Conservation (phyloP, 2,329 filamentous ascomycete genomes). For the Trichophyton benhamiae region DNA sequence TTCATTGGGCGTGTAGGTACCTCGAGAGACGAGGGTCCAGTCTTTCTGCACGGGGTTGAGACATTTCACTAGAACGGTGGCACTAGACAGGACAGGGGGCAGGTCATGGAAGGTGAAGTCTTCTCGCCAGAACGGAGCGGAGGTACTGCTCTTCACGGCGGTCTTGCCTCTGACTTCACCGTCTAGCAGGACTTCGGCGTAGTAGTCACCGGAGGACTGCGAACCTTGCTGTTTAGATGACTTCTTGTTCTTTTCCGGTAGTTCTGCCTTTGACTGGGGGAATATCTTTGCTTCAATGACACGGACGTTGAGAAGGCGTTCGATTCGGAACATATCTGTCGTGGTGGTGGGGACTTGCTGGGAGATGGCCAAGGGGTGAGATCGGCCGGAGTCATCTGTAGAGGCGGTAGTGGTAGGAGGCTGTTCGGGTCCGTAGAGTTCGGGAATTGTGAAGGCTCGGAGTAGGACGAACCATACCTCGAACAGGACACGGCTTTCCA, state of each 20-base stretch:
- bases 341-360: slow-evolving; percentile 24
- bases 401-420: slow-evolving; percentile 9
- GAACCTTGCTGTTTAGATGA: slow-evolving; percentile 21
- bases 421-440: slow-evolving; percentile 64
- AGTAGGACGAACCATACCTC: slow-evolving; percentile 95
- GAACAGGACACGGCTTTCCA: slow-evolving; percentile 80
- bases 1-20: slow-evolving; percentile 31
- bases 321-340: slow-evolving; percentile 54
- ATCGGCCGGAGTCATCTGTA: slow-evolving; percentile 33
- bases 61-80: slow-evolving; percentile 35
- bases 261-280: slow-evolving; percentile 23
- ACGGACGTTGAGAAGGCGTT: slow-evolving; percentile 47
- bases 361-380: slow-evolving; percentile 19
- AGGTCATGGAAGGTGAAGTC: slow-evolving; percentile 38
- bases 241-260: slow-evolving; percentile 23
- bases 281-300: slow-evolving; percentile 51
- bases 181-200: slow-evolving; percentile 38
- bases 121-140: slow-evolving; percentile 39
- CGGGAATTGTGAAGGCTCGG: slow-evolving; percentile 80
- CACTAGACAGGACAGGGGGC: slow-evolving; percentile 36
- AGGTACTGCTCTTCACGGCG: slow-evolving; percentile 34
- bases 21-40: slow-evolving; percentile 38
- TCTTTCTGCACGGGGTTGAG: slow-evolving; percentile 38
- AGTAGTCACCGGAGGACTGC: slow-evolving; percentile 31
- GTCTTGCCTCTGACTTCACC: slow-evolving; percentile 39